Evolutionary conservation across 2,329 filamentous ascomycete genomes (phyloP), one percentile per base, ranked within the genome.

Genomic region (Pestalotiopsis sp.): DNA sequence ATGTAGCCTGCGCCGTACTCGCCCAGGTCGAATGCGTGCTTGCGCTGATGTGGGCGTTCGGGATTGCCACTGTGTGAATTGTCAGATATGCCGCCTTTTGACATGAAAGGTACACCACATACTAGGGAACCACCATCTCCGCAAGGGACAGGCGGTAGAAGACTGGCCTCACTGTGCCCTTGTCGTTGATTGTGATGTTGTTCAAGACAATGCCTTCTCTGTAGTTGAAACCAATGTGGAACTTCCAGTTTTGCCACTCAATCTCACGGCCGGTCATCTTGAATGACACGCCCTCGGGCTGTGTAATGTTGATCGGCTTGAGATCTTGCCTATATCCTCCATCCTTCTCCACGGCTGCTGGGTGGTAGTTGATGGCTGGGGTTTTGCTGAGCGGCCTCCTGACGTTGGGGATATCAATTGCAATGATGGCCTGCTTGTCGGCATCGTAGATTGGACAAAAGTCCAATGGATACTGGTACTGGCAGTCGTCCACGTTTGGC

Each of bases 211-310:
- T 92, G 25, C 95, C 95, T 81, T 98, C 95, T 31, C 93, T 89
- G 83, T 97, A 96, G 85, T 97, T 97, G 87, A 97, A 98, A 27
- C 95, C 95, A 69, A 98, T 89, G 79, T 97, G 95, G 72, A 97
- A 89, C 75, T 89, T 95, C 92, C 94, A 98, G 77, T 97, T 97
- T 80, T 97, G 94, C 95, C 95, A 97, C 72, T 90, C 89, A 64
- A 97, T 86, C 60, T 88, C 88, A 12, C 93, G 84, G 1, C 93
- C 93, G 2, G 91, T 87, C 72, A 97, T 83, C 23, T 86, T 89
- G 84, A 97, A 98, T 0, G 93, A 96, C 0, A 97, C 94, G 17
- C 95, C 95, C 74, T 97, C 93, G 0, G 93, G 93, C 76, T 97
- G 93, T 1, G 92, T 94, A 76, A 97, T 94, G 78, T 95, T 90